Conservation (phyloP, 176 grass and related monocot species). For the Rhynchospora tenuis region DNA sequence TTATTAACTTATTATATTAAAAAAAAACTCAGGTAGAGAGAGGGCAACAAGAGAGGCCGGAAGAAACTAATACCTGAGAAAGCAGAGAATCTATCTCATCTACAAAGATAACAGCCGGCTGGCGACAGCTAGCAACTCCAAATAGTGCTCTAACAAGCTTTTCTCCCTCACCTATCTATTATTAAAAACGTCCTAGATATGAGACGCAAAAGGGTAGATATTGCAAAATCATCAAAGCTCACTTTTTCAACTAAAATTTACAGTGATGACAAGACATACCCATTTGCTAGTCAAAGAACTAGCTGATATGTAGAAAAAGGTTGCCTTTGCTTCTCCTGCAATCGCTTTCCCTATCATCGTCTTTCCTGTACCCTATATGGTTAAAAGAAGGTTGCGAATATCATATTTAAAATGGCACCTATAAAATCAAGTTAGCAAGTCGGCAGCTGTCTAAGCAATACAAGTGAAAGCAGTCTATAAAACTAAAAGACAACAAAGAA, state of each 20-base stretch:
- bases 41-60: not conserved
- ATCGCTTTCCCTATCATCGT: constrained; percentile 99
- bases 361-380: constrained; percentile 80
- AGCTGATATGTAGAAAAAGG: constrained; percentile 98
- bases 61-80: constrained; percentile 61
- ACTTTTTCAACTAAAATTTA: constrained; percentile 24
- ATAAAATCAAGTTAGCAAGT: not conserved
- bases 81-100: constrained; percentile 96
- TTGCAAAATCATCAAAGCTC: constrained; percentile 17
- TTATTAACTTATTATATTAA: constrained; percentile 12
- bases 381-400: constrained; percentile 15
- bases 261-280: constrained; percentile 41
- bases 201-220: not conserved
- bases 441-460: not conserved
- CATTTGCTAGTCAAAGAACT: constrained; percentile 99
- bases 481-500: not conserved
- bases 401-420: not conserved
- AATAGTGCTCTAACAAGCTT: constrained; percentile 94
- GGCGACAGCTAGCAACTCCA: constrained; percentile 88
- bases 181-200: constrained; percentile 2
- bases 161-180: constrained; percentile 98
- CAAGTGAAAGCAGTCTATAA: not conserved
- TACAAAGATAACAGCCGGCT: constrained; percentile 95
- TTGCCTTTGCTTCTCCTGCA: constrained; percentile 97
- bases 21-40: not conserved